These are phyloP conservation scores for Bifiguratus adelaidae DNA, from an alignment of 192 early-diverging fungal genomes.

Conservation along the genomic window DNA sequence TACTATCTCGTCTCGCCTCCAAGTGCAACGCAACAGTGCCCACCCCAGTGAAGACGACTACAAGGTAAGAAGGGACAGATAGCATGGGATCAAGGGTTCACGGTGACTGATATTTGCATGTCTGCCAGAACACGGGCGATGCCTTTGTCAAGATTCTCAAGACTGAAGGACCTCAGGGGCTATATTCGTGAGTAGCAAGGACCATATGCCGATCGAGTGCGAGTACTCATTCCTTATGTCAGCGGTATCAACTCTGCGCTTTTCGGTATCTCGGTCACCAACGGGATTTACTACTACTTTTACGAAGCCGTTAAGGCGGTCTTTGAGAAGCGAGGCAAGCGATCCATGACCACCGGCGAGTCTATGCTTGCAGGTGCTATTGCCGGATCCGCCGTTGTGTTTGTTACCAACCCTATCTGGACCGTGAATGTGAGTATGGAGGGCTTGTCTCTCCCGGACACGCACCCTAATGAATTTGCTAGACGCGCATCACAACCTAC, in stretches of 20 bases:
- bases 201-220: background rate
- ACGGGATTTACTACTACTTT: conserved; percentile 78
- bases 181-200: conserved; percentile 70
- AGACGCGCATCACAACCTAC: background rate
- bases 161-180: conserved; percentile 77
- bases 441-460: background rate
- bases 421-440: conserved; percentile 72
- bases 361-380: conserved; percentile 92
- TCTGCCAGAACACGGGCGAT: conserved; percentile 44
- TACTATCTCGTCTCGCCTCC: conserved; percentile 69
- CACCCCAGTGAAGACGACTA: conserved; percentile 43
- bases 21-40: conserved; percentile 58
- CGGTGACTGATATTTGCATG: background rate
- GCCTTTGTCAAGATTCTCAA: conserved; percentile 81
- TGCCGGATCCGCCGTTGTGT: conserved; percentile 73
- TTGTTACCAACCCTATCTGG: conserved; percentile 98
- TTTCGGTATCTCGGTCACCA: conserved; percentile 94
- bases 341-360: conserved; percentile 72
- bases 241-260: conserved; percentile 91
- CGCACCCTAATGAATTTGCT: background rate
- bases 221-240: background rate
- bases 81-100: conserved; percentile 15
- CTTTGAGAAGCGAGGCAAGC: conserved; percentile 53
- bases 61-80: conserved; percentile 21
- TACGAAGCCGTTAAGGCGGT: conserved; percentile 83